Evolutionary conservation across 805 yeast genomes (phyloP), one percentile per base, ranked within the genome.

Genomic region (Kazachstania kunashirensis): DNA sequence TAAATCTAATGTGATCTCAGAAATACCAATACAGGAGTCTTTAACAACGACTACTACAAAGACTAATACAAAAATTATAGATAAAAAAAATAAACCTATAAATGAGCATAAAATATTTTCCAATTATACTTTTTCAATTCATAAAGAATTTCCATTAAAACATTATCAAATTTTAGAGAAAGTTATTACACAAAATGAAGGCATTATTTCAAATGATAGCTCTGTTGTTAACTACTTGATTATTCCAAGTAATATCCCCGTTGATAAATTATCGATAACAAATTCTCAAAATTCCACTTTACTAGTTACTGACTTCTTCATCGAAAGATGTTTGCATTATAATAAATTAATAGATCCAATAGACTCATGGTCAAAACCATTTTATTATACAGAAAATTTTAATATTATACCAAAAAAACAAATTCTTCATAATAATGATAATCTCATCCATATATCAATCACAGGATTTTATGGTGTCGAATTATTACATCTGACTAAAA

Each of bases 391-490:
- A 1, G 27, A 39, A 1, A 27, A 45, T 3, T 55, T 58, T 41
- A 43, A 57, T 31, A 38, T 57, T 35, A 40, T 46, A 37, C 50
- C 64, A 46, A 43, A 60, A 27, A 35, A 19, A 9, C 26, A 33
- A 3, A 31, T 55, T 14, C 21, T 46, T n/a, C 57, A 50, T 32
- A 31, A 38, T 15, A 15, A 38, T n/a, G 19, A 33, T 21, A 3
- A 46, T 52, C 31, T 30, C 35, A 16, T 56, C 45, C 34, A 43
- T 59, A 36, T 80, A 4, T 67, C 80, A 42, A 65, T 80, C 3
- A 72, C 84, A 3, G 95, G 95, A 3, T 84, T 79, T 53, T 68
- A 76, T 15, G 94, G 94, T 0, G 75, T 82, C 19, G 94, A 84
- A 55, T 59, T 75, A 13, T 59, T 82, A 29, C 95, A 84, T 57